Evolutionary conservation across 306 rosid species (phyloP).

Genomic region (Morella rubra): DNA sequence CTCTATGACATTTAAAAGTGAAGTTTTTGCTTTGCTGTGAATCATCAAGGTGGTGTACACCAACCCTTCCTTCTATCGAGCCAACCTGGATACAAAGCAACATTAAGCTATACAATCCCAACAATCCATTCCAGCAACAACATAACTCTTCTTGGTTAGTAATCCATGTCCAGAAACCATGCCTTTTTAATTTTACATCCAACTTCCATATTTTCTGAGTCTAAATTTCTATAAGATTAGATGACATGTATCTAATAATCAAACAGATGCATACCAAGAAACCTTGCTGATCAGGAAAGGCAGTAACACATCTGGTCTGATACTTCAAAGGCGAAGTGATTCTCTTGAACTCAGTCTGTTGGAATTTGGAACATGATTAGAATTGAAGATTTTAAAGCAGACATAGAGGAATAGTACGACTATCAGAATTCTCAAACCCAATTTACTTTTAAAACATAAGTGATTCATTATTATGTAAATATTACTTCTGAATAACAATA

Average conservation of each 20-base stretch:
- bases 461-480: background rate
- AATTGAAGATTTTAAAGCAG: background rate
- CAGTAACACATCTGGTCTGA: slow-evolving; percentile 95
- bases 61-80: slow-evolving; percentile 96
- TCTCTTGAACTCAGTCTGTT: slow-evolving; percentile 80
- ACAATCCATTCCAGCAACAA: slow-evolving; percentile 17
- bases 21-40: slow-evolving; percentile 70
- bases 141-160: background rate
- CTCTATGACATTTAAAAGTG: slow-evolving; percentile 90
- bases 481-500: background rate
- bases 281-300: slow-evolving; percentile 97
- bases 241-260: too few species aligned
- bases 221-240: too few species aligned
- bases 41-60: slow-evolving; percentile 95
- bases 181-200: too few species aligned
- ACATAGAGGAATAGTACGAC: background rate
- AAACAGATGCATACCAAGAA: slow-evolving; percentile 62
- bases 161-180: too few species aligned
- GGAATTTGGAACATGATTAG: slow-evolving; percentile 28
- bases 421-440: background rate
- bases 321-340: slow-evolving; percentile 79
- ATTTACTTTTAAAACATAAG: background rate
- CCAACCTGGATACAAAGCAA: slow-evolving; percentile 58
- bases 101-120: slow-evolving; percentile 26
- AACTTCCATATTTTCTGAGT: too few species aligned